Evolutionary conservation across 805 yeast genomes (phyloP).

Genomic region (Zygosaccharomyces kombuchaensis): DNA sequence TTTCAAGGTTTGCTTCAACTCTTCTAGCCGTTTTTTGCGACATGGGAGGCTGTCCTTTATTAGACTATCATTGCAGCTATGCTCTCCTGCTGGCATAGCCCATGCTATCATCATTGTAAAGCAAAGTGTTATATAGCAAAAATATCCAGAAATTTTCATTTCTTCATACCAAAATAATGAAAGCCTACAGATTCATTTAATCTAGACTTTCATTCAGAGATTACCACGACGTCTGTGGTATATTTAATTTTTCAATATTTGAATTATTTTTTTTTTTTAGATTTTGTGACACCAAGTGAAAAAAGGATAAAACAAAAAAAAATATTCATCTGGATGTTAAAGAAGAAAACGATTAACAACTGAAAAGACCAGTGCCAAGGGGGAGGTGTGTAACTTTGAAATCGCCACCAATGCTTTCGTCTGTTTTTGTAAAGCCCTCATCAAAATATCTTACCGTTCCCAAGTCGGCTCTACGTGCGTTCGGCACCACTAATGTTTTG

Average conservation of each 20-base stretch:
- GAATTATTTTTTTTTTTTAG: not conserved
- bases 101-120: constrained; percentile 1
- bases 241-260: not conserved
- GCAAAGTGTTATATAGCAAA: constrained; percentile 4
- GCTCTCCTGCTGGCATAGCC: not conserved
- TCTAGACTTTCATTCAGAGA: no score
- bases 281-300: constrained; percentile 3
- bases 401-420: not conserved
- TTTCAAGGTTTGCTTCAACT: constrained; percentile 2
- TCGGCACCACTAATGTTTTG: not conserved
- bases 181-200: no score
- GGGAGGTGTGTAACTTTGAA: not conserved
- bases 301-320: constrained; percentile 1
- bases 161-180: not conserved
- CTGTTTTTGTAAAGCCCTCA: not conserved
- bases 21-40: not conserved
- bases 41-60: not conserved
- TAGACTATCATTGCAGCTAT: not conserved
- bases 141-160: not conserved
- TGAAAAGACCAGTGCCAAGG: not conserved
- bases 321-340: not conserved
- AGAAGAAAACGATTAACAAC: not conserved
- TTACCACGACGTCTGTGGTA: no score
- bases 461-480: constrained; percentile 7
- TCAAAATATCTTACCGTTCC: not conserved